phyloP scores from a whole-genome alignment of 1,284 basidiomycete genomes.

The Trichosporon asahii region DNA sequence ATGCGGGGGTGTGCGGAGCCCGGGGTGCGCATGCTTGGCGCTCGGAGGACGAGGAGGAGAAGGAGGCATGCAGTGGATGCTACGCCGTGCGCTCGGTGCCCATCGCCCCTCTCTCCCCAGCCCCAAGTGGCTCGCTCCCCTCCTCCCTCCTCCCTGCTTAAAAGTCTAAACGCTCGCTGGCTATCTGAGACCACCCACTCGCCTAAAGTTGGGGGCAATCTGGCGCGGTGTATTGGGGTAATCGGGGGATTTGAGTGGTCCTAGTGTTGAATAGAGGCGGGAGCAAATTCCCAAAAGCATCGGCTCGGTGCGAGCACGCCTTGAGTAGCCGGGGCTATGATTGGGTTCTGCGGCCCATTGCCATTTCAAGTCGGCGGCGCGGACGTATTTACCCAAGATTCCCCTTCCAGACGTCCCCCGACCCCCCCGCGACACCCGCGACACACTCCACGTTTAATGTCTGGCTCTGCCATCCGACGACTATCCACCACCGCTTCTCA shows the following conservation, averaged over 20 bases:
- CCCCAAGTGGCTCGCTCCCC: too few species aligned
- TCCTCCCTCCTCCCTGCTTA: too few species aligned
- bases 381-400: constrained; percentile 8
- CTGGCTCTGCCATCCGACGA: constrained; percentile 14
- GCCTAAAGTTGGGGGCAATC: not conserved
- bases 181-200: not conserved
- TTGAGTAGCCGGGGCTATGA: constrained; percentile 8
- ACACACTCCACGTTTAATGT: constrained; percentile 9
- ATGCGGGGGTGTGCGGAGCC: not conserved
- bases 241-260: constrained; percentile 7
- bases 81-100: not conserved
- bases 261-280: not conserved
- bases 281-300: constrained; percentile 1
- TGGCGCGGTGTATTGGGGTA: not conserved
- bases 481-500: constrained; percentile 25
- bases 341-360: not conserved
- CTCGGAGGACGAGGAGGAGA: too few species aligned
- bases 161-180: not conserved
- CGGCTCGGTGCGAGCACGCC: constrained; percentile 2
- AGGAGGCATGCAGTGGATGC: not conserved
- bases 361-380: not conserved
- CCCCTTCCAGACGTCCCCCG: not conserved
- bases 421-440: not conserved
- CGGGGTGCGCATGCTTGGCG: too few species aligned
- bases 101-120: not conserved